These are phyloP conservation scores for Russula brevipes DNA, from an alignment of 768 basidiomycete genomes.

Conservation along the genomic window DNA sequence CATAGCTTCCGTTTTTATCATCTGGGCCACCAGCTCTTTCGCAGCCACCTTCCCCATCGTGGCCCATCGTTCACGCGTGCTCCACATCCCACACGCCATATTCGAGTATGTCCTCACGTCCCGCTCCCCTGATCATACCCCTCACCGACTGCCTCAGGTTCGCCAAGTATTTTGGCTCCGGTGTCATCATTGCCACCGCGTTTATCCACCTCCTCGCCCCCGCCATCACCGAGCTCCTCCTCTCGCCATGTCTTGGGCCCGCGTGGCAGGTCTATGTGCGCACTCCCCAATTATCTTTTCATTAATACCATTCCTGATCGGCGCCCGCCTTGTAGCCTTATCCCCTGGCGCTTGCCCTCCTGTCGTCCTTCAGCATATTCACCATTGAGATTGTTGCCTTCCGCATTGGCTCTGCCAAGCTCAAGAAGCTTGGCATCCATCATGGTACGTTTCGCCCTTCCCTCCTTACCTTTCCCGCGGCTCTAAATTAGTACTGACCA, in stretches of 20 bases:
- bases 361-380: conserved; percentile 81
- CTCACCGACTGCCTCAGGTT: not conserved
- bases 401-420: conserved; percentile 74
- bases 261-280: conserved; percentile 75
- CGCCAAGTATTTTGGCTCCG: conserved; percentile 24
- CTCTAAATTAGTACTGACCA: not conserved
- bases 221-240: conserved; percentile 60
- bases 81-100: conserved; percentile 52
- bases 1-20: conserved; percentile 70
- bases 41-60: conserved; percentile 74
- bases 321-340: conserved; percentile 52
- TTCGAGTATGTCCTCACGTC: conserved; percentile 55
- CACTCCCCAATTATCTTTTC: conserved; percentile 13
- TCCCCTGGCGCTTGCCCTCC: conserved; percentile 72
- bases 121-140: not conserved
- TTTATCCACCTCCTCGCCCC: conserved; percentile 44
- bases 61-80: conserved; percentile 44
- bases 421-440: conserved; percentile 56
- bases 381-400: conserved; percentile 81
- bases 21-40: conserved; percentile 51
- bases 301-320: not conserved
- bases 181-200: conserved; percentile 16
- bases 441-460: conserved; percentile 45
- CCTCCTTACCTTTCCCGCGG: not conserved
- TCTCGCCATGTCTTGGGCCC: conserved; percentile 60